A percentile compares a stretch with the other conserved stretches of the same genome.
Evolutionary conservation across 352 stramenopile genomes (phyloP).

Genomic region (Thalassiosira ordinaria): DNA sequence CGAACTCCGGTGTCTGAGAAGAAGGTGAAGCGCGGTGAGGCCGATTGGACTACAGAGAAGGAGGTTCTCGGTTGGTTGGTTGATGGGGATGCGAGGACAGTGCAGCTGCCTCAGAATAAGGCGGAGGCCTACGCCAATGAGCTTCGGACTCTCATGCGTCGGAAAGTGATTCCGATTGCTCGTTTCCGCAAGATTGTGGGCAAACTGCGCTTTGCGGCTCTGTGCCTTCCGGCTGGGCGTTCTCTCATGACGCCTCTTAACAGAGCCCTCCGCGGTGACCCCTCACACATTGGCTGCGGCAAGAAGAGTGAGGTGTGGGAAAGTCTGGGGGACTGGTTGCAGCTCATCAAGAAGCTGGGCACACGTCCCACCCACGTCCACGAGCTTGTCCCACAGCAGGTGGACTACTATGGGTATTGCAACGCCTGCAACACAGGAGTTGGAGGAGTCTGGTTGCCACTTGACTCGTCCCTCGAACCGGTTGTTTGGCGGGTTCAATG

Average conservation of each 20-base stretch:
- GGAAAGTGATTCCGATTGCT: neutral
- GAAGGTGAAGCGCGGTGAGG: slow-evolving; percentile 5
- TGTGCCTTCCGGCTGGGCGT: slow-evolving; percentile 6
- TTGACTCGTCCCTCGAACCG: neutral
- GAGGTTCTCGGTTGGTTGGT: slow-evolving; percentile 14
- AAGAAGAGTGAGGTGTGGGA: slow-evolving; percentile 15
- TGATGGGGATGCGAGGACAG: neutral
- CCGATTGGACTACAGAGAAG: slow-evolving; percentile 1
- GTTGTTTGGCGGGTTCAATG: slow-evolving; percentile 50
- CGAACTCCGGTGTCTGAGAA: neutral
- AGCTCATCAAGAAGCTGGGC: slow-evolving; percentile 21
- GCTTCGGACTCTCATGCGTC: neutral
- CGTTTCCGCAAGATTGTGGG: slow-evolving; percentile 11
- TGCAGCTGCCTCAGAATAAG: neutral
- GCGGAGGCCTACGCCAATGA: neutral
- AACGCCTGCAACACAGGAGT: slow-evolving; percentile 14
- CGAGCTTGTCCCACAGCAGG: slow-evolving; percentile 38
- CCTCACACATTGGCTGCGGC: neutral
- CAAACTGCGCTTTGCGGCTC: slow-evolving; percentile 2
- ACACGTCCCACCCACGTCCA: slow-evolving; percentile 44
- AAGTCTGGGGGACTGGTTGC: slow-evolving; percentile 43
- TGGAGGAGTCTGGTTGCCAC: slow-evolving; percentile 25
- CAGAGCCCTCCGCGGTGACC: slow-evolving; percentile 7
- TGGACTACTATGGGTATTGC: slow-evolving; percentile 25
- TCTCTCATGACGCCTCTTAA: slow-evolving; percentile 15